Conservation (phyloP, 139 green algal species). For the Tetraselmis striata region DNA sequence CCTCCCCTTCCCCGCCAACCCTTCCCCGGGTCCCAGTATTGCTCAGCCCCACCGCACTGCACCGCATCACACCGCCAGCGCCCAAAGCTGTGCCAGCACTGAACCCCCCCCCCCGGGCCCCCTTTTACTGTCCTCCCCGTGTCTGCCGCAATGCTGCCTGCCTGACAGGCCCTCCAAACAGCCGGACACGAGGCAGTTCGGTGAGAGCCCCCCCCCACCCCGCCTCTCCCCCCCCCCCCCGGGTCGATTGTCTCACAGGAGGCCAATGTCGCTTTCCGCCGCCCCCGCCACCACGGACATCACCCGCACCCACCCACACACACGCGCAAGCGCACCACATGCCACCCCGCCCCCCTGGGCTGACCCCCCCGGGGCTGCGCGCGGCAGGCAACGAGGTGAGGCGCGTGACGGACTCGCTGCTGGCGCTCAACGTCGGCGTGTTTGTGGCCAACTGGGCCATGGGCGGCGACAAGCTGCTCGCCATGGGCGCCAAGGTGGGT, state of each 20-base stretch:
- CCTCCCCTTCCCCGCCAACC: background rate
- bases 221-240: too few relatives aligned
- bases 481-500: background rate
- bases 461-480: background rate
- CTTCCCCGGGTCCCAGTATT: background rate
- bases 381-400: background rate
- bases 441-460: background rate
- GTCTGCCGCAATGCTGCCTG: too few relatives aligned
- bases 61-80: too few relatives aligned
- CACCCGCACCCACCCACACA: background rate
- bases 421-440: background rate
- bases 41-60: too few relatives aligned
- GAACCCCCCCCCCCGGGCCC: too few relatives aligned
- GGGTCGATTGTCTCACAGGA: background rate
- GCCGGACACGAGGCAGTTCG: too few relatives aligned
- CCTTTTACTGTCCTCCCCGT: background rate
- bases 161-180: too few relatives aligned
- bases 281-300: background rate
- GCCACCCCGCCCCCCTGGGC: too few relatives aligned
- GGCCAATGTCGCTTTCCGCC: background rate
- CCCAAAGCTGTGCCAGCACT: too few relatives aligned
- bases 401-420: background rate
- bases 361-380: too few relatives aligned
- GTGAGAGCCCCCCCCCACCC: too few relatives aligned
- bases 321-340: too few relatives aligned